A percentile compares a stretch with the other conserved stretches of the same genome.
phyloP scores from a whole-genome alignment of 352 stramenopile species.

The Pythium rhizo-oryzae region DNA sequence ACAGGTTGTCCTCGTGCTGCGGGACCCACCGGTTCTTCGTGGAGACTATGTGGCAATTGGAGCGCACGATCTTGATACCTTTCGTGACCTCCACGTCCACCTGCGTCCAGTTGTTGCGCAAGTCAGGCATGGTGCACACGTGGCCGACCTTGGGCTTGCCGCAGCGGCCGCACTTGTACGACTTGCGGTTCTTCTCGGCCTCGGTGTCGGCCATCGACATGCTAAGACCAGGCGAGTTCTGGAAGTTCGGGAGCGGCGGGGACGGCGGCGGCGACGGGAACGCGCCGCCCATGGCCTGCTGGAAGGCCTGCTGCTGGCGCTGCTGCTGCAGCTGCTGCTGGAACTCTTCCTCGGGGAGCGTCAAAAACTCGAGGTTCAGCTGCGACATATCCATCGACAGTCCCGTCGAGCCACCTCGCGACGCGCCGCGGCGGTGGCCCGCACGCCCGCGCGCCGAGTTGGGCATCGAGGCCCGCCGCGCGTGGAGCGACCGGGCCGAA shows the following conservation, averaged over 20 bases:
- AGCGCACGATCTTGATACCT: constrained; percentile 68
- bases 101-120: constrained; percentile 88
- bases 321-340: constrained; percentile 43
- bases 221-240: constrained; percentile 27
- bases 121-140: constrained; percentile 84
- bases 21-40: constrained; percentile 69
- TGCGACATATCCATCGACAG: constrained; percentile 86
- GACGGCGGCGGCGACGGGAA: constrained; percentile 24
- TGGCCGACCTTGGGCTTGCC: constrained; percentile 86
- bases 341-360: constrained; percentile 64
- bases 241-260: constrained; percentile 28
- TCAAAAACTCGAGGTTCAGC: constrained; percentile 75
- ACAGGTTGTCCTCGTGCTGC: constrained; percentile 65
- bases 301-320: constrained; percentile 33
- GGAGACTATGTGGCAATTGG: constrained; percentile 74
- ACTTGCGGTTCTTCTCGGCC: constrained; percentile 64
- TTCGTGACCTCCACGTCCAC: constrained; percentile 78
- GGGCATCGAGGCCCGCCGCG: constrained; percentile 50
- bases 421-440: constrained; percentile 28
- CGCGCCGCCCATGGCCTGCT: constrained; percentile 26
- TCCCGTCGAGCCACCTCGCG: constrained; percentile 53
- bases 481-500: constrained; percentile 56
- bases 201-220: constrained; percentile 31
- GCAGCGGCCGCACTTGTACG: constrained; percentile 89
- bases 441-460: constrained; percentile 32